Evolutionary conservation across 1,284 basidiomycete species (phyloP).

Genomic region (Clitocybe nebularis): DNA sequence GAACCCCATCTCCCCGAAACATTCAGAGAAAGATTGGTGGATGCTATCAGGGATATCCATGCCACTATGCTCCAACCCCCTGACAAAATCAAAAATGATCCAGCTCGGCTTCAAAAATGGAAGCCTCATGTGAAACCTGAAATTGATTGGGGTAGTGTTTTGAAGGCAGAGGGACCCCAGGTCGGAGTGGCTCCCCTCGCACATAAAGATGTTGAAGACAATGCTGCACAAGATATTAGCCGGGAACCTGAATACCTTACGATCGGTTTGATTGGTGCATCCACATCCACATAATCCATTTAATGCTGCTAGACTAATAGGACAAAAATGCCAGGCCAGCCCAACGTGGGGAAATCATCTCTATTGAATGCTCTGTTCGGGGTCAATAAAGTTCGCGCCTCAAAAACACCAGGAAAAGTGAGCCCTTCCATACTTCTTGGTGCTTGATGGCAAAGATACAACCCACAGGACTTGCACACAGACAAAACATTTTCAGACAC

Average conservation of each 20-base stretch:
- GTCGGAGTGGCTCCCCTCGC: conserved; percentile 42
- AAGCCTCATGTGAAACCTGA: conserved; percentile 55
- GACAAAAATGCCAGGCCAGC: conserved; percentile 81
- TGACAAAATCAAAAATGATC: conserved; percentile 46
- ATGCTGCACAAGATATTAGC: conserved; percentile 23
- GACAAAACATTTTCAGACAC: conserved; percentile 93
- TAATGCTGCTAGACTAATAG: no score
- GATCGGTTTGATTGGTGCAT: conserved; percentile 79
- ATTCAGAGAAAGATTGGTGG: conserved; percentile 61
- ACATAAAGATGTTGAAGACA: conserved; percentile 29
- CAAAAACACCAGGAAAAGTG: conserved; percentile 88
- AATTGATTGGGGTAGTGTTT: conserved; percentile 72
- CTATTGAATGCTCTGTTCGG: conserved; percentile 89
- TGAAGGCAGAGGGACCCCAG: conserved; percentile 39
- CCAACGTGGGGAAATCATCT: conserved; percentile 92
- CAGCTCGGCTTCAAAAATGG: conserved; percentile 61
- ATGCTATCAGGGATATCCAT: conserved; percentile 67
- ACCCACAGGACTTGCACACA: conserved; percentile 23
- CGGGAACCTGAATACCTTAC: conserved; percentile 64
- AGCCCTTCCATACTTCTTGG: conserved; percentile 1
- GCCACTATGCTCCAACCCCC: conserved; percentile 69
- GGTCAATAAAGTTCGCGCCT: conserved; percentile 76
- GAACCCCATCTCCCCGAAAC: conserved; percentile 64
- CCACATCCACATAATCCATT: no score
- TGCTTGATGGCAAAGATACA: neutral